Base-by-base conservation (phyloP, 169 alveolate genomes). In the Plasmodium chabaudi region DNA sequence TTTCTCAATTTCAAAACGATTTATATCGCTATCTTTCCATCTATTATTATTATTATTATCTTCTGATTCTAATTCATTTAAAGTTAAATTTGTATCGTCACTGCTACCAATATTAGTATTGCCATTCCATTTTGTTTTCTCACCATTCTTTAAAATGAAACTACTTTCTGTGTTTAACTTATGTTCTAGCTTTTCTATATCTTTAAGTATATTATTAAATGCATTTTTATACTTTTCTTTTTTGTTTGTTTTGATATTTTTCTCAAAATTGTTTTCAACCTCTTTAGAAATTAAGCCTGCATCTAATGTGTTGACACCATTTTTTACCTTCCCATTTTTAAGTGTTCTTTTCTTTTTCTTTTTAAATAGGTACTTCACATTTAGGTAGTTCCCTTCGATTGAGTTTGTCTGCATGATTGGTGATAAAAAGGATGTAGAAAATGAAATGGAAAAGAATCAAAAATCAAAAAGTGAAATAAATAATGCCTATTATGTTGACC, bases 301-400 rank as follows among this genome's bases (percentile, higher is more conserved):
- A 59, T 59, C 0, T 15, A 13, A 19, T 13, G 15, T 12, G 0
- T 3, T 25, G 7, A 23, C 60, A n/a, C 9, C 9, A 4, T 44
- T 34, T 7, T 13, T 17, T 19, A 13, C 12, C 0, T 39, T n/a
- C 6, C 47, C 27, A 17, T 10, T 44, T 4, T 47, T 9, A 23
- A 49, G 53, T 44, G 21, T 19, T 19, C 1, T 19, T 27, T 25
- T 49, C 25, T 72, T 57, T 47, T 59, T 77, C 19, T 51, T 77
- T 64, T 53, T 56, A 53, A 77, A 77, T 34, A 77, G 19, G 39
- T 56, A 77, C 51, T 64, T 77, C 27, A 60, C 67, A 12, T 57
- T 65, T n/a, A 77, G 21, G 42, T 64, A 77, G 39, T 77, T 77
- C 6, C 67, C 88, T 77, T 77, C 88, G 10, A 65, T 55, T 9